Base-by-base conservation (phyloP, 441 rosid species). In the Populus tomentosa region DNA sequence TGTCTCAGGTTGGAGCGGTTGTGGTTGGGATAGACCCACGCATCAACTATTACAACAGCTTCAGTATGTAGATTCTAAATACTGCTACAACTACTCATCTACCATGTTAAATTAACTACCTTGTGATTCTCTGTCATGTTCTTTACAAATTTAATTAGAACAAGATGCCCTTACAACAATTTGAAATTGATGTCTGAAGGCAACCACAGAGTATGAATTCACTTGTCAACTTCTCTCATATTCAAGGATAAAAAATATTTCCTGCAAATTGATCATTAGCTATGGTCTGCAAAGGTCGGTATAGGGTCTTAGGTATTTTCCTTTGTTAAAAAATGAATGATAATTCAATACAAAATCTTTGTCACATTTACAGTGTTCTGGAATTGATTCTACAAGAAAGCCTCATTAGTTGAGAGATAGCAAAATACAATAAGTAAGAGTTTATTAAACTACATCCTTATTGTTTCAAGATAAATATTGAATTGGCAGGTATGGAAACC, bases 1-100 rank as follows among this genome's bases (percentile, higher is more conserved):
- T 14, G 32, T 70, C 80, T 18, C 87, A 95, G 98, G 99, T 95
- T 72, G 99, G 99, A 85, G 99, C 99, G 36, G 98, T 95, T 75
- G 96, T 95, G 75, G 98, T 93, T 68, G 98, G 99, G 74, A 62
- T 93, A 72, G 98, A 93, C 78, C 96, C 96, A 33, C 69, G 73
- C 68, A 88, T 95, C 72, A 95, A 95, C 88, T 95, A 89, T 82
- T 93, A 90, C 87, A 95, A n/a, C n/a, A 95, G 87, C 98, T 93
- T 81, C 97, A 92, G 99, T 95, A 88, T 82, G 98, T n/a, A 79
- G 73, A 72, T 67, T 74, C 80, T 78, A 62, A 50, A 16, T 78
- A 59, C n/a, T n/a, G n/a, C 46, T 72, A 56, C 73, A 10, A 74
- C 77, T 61, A 23, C 71, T 11, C 68, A 6, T 69, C 32, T 69